Conservation (phyloP, 73 alveolate genomes). For the Paramecium primaurelia region DNA sequence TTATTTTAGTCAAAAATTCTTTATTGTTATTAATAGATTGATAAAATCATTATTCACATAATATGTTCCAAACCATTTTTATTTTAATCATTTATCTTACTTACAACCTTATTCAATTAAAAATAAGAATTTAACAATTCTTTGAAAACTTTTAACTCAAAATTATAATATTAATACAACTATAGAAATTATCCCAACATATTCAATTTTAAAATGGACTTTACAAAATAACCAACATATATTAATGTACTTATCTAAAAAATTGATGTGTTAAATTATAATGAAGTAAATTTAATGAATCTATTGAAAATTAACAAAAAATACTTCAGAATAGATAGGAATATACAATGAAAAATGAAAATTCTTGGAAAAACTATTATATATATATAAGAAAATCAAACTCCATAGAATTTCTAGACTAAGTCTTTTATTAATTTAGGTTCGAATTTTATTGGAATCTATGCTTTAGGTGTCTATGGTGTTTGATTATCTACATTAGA, state of each 20-base stretch:
- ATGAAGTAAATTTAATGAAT: too few species aligned
- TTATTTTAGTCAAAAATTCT: too few species aligned
- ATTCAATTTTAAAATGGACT: too few species aligned
- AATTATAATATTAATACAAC: neutral
- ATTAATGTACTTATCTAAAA: neutral
- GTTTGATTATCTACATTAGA: neutral
- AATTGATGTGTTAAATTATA: neutral
- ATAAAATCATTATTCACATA: neutral
- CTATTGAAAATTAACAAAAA: neutral
- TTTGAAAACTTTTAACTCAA: too few species aligned
- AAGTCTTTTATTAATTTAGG: neutral
- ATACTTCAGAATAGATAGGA: neutral
- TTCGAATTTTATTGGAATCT: neutral
- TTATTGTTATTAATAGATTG: too few species aligned
- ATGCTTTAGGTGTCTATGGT: neutral
- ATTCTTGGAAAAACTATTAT: neutral
- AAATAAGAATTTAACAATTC: neutral
- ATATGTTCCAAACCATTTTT: neutral
- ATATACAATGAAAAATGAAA: neutral
- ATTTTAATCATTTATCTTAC: neutral
- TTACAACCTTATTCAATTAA: neutral
- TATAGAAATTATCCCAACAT: neutral
- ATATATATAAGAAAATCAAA: neutral
- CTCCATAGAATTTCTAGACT: neutral
- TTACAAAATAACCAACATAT: neutral